Percentiles rank a stretch among this genome's conserved stretches.
phyloP scores from a whole-genome alignment of 495 filamentous ascomycete genomes.

The Wilcoxina mikolae region DNA sequence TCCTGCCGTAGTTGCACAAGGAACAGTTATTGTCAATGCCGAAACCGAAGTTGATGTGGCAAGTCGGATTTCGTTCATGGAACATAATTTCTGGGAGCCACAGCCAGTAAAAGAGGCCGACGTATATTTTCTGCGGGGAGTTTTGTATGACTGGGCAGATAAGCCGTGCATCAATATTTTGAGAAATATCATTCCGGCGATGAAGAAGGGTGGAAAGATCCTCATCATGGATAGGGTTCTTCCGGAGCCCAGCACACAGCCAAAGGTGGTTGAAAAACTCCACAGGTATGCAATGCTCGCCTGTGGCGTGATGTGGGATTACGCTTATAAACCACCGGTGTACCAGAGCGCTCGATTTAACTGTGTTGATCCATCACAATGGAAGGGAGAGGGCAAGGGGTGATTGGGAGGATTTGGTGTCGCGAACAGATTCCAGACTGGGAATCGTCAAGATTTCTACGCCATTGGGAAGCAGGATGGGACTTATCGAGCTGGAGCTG shows the following conservation, averaged over 20 bases:
- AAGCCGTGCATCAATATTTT: conserved; percentile 34
- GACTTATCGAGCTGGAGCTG: too few species aligned
- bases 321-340: too few species aligned
- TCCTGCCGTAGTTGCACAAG: background rate
- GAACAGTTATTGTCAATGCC: background rate
- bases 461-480: too few species aligned
- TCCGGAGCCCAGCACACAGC: conserved; percentile 20
- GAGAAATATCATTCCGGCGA: conserved; percentile 30
- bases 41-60: conserved; percentile 3
- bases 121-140: conserved; percentile 40
- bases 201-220: conserved; percentile 33
- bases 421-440: too few species aligned
- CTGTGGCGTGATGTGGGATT: too few species aligned
- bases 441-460: too few species aligned
- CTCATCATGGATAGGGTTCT: conserved; percentile 37
- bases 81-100: conserved; percentile 38
- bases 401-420: too few species aligned
- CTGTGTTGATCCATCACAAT: too few species aligned
- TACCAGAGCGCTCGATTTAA: too few species aligned
- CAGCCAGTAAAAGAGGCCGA: conserved; percentile 38
- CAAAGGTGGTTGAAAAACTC: background rate
- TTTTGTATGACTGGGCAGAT: conserved; percentile 41
- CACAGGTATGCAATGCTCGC: background rate
- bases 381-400: too few species aligned
- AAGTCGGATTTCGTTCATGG: conserved; percentile 33